A percentile compares a stretch with the other conserved stretches of the same genome.
Conservation (phyloP, 495 filamentous ascomycete genomes). For the Aspergillus bertholletiae region DNA sequence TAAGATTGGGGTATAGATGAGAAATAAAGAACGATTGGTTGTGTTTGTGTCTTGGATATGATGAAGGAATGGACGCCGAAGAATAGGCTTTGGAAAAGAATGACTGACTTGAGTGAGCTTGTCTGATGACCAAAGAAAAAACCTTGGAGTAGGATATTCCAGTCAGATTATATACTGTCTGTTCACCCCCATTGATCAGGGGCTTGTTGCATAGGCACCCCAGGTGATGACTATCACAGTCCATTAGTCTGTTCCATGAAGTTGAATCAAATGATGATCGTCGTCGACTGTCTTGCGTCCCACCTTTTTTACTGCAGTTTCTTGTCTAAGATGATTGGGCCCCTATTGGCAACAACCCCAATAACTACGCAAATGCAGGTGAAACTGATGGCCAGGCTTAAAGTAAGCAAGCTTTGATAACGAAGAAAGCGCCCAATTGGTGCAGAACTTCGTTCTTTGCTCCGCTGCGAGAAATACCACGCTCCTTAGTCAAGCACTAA, state of each 20-base stretch:
- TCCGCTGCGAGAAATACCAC: not conserved
- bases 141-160: not conserved
- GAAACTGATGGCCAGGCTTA: not conserved
- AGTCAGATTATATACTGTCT: not conserved
- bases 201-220: not conserved
- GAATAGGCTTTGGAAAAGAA: slow-evolving; percentile 15
- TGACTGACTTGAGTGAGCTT: slow-evolving; percentile 9
- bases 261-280: slow-evolving; percentile 3
- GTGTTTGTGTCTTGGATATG: slow-evolving; percentile 5
- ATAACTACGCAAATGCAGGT: not conserved
- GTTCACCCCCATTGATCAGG: slow-evolving; percentile 9
- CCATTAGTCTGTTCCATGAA: not conserved
- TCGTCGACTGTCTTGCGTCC: not conserved
- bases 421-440: not conserved
- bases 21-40: slow-evolving; percentile 6
- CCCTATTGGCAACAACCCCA: not conserved
- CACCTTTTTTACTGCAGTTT: not conserved
- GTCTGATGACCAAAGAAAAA: slow-evolving; percentile 2
- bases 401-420: not conserved
- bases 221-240: not conserved
- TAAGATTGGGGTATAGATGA: slow-evolving; percentile 8
- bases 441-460: not conserved
- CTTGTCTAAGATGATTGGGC: not conserved
- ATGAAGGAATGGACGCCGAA: slow-evolving; percentile 21
- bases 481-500: not conserved